Base-by-base conservation (phyloP, 257 asterid species). In the Gentiana straminea region DNA sequence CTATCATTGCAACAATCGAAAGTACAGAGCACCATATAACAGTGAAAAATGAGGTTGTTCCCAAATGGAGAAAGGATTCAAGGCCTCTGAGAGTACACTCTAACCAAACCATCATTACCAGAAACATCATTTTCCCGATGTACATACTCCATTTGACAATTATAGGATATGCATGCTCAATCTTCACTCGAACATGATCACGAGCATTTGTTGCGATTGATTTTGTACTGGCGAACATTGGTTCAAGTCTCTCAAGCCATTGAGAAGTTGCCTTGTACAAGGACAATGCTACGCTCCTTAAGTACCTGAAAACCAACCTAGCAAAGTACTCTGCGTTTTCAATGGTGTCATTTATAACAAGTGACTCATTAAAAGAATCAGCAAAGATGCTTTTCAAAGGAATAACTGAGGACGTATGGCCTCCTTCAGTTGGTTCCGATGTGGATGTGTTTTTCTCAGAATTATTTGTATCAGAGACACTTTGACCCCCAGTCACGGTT, bases 1-100 rank as follows among this genome's bases (percentile, higher is more conserved):
- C 90, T 64, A 63, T 68, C 76, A 84, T 77, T 61, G 88, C 83
- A 62, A 75, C 70, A 44, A 83, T 66, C 13, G 94, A 92, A 57
- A 92, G 77, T 64, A 74, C 68, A 70, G 84, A 67, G 65, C 96
- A 92, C 97, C 98, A 87, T 13, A 88, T 63, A 67, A 92, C 65
- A 12, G 89, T 66, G 81, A 92, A 82, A 81, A 92, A 77, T 12
- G 97, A 84, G 9, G 95, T 73, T 24, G 95, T 87, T 63, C 97
- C 90, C 98, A 87, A 81, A 58, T 81, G 88, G 50, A 87, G 73
- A 73, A 92, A 77, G 35, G 98, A 92, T 61, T 83, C 95, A 5
- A 78, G 66, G 69, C 98, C 98, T 81, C 98, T 87, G 49, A 87
- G 69, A 34, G 86, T 68, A 63, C 95, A 92, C 52, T 85, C 94